phyloP scores from a whole-genome alignment of 2,329 filamentous ascomycete genomes.

The Sphaerulina vaccinii region DNA sequence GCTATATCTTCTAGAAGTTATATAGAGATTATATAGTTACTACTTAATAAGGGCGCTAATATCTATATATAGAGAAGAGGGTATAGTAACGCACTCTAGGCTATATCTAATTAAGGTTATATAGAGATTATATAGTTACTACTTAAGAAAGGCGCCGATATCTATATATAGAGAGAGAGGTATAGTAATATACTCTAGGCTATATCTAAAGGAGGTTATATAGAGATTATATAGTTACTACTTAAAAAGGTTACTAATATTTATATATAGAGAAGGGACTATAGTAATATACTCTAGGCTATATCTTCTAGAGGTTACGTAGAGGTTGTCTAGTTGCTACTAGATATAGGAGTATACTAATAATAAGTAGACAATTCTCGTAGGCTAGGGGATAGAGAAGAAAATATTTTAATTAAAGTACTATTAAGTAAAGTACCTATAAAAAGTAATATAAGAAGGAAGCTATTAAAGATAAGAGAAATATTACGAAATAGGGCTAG shows the following conservation, averaged over 20 bases:
- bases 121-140: no score
- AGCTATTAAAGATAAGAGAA: background rate
- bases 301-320: background rate
- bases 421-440: background rate
- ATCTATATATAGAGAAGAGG: background rate
- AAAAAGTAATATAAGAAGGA: background rate
- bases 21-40: conserved; percentile 14
- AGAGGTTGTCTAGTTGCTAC: background rate
- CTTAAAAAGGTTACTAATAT: no score
- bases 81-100: background rate
- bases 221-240: no score
- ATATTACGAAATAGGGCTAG: background rate
- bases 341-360: background rate
- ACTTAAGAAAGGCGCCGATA: no score
- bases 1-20: conserved; percentile 14
- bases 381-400: background rate
- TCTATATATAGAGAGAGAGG: no score
- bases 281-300: no score
- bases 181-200: no score
- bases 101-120: no score
- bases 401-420: background rate
- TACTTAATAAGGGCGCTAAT: conserved; percentile 20
- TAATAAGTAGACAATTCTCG: no score
- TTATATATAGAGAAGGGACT: no score
- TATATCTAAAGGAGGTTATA: no score